phyloP scores from a whole-genome alignment of 805 yeast genomes.

The Saturnispora mendoncae region DNA sequence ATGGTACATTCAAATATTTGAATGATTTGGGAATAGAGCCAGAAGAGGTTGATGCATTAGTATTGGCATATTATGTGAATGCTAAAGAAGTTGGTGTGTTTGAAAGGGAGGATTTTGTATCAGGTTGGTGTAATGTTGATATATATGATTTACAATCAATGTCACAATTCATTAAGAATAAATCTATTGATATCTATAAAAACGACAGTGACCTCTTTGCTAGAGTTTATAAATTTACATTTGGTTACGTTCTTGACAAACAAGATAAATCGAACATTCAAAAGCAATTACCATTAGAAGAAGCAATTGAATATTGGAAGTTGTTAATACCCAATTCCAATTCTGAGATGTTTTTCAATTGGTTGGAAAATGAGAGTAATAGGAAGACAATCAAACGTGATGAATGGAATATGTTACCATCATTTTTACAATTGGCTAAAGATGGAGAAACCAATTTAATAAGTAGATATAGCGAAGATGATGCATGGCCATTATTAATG shows the following conservation, averaged over 20 bases:
- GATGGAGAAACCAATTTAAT: conserved; percentile 31
- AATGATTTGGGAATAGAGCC: conserved; percentile 60
- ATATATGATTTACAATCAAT: conserved; percentile 35
- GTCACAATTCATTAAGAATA: conserved; percentile 29
- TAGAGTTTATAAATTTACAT: conserved; percentile 62
- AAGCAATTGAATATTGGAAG: conserved; percentile 71
- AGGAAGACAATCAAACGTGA: conserved; percentile 55
- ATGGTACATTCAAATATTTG: conserved; percentile 66
- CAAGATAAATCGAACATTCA: conserved; percentile 35
- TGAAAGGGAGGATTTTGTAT: conserved; percentile 38
- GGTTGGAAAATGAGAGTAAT: conserved; percentile 24
- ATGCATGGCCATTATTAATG: conserved; percentile 87
- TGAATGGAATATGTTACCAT: conserved; percentile 65
- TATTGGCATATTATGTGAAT: conserved; percentile 59
- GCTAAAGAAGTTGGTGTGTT: conserved; percentile 64
- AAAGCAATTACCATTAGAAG: conserved; percentile 40
- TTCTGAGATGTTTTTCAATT: conserved; percentile 49
- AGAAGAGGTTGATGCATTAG: conserved; percentile 65
- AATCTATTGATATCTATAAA: conserved; percentile 19
- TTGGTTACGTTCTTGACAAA: conserved; percentile 52
- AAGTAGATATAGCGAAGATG: conserved; percentile 60
- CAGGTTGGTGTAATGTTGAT: conserved; percentile 43
- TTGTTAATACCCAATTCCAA: conserved; percentile 40
- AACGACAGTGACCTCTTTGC: conserved; percentile 39
- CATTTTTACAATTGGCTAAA: conserved; percentile 9